Base-by-base conservation (phyloP, 768 basidiomycete genomes). In the Russula lepida region DNA sequence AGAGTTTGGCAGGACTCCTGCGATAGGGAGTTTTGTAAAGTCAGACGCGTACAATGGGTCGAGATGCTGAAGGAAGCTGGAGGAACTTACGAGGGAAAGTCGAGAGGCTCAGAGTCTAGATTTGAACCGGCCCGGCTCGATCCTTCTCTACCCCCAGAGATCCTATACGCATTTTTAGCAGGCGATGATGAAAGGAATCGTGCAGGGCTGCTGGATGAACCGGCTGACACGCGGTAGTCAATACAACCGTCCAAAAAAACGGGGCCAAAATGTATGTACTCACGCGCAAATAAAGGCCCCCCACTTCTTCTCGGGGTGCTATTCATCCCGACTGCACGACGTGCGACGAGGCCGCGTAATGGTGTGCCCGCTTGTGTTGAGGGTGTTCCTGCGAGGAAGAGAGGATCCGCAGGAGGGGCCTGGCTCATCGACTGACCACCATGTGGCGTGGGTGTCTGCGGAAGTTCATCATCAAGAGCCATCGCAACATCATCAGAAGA, bases 71-170 rank as follows among this genome's bases (percentile, higher is more conserved):
- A 8, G 13, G n/a, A 60, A 39, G 1, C 41, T 43, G 8, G 62
- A 41, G 27, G 19, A 15, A 50, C 82, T 62, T 68, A 87, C 84
- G 84, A 82, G 39, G 86, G 87, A 67, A 88, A 88, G 59, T 84
- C 79, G 13, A 88, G 78, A 25, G 85, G 85, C 66, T 87, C 85
- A 2, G 85, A 86, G 44, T 69, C 70, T 19, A 65, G 51, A n/a
- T 50, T 57, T 12, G 70, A 70, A 6, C 66, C 67, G 1, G 69
- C 69, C 12, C 59, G 43, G 51, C 70, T 70, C 5, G 63, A 39
- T 23, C 52, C 64, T 27, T 56, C 64, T 27, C 59, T 52, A 3
- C 46, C 33, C 25, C 54, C 55, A 4, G 43, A 25, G 4, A 49
- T 53, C 33, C 60, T 56, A 33, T 47, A 39, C 17, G 48, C 55